Base-by-base conservation (phyloP, 1,284 basidiomycete genomes). In the Irpex sp. region DNA sequence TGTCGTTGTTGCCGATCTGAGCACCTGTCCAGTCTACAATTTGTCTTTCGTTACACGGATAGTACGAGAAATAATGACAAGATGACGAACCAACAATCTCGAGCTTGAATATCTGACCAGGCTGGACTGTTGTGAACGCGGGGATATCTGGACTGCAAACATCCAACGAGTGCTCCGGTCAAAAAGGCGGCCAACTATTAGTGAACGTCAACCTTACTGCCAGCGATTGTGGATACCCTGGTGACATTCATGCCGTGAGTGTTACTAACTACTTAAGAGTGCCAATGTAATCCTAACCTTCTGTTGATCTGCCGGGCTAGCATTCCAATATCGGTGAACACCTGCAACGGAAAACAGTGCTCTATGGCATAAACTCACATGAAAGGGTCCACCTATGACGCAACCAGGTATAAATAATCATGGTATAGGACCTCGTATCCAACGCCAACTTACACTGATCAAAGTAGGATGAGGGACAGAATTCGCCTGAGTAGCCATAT, bases 1-100 rank as follows among this genome's bases (percentile, higher is more conserved):
- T 80, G 68, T 92, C 88, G 66, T 90, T 90, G 71, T 91, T 92
- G 53, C 85, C 84, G 57, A 92, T 89, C 70, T 91, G 89, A 1
- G 84, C 86, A 33, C 88, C 88, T 15, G 89, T 90, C 86, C 88
- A 92, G 68, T 92, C 88, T 85, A 46, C 46, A 7, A 46, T 15
- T 4, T 9, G 1, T 13, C 33, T 43, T 49, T 26, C 19, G 9
- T 26, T 51, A 51, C 19, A 26, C 1, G 36, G 9, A 39, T 43
- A 46, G 43, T 46, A 37, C 6, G 21, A 57, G 26, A 31, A 71
- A 63, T 53, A 67, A 65, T 33, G 26, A 62, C 51, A 68, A 62
- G 69, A 64, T 17, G 15, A 68, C 84, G 55, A 68, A 86, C 87
- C 87, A 36, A 90, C 81, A 66, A 88, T 90, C 75, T 92, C 84